A percentile compares a stretch with the other conserved stretches of the same genome.
phyloP scores from a whole-genome alignment of 2,329 filamentous ascomycete genomes.

The Claviceps purpurea region DNA sequence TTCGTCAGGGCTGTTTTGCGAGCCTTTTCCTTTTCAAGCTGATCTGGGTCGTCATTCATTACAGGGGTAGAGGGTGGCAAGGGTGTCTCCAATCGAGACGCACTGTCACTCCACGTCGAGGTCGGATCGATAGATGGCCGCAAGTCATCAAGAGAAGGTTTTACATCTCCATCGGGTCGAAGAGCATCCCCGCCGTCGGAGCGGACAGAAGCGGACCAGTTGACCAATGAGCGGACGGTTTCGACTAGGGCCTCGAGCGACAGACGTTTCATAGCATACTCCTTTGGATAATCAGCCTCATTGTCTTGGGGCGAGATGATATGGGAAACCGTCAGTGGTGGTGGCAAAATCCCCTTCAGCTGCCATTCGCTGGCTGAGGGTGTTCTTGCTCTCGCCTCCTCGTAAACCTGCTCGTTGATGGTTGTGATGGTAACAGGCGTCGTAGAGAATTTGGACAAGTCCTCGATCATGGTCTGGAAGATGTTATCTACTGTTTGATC shows the following conservation, averaged over 20 bases:
- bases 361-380: conserved; percentile 66
- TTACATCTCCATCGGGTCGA: conserved; percentile 21
- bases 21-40: conserved; percentile 90
- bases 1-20: conserved; percentile 85
- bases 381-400: conserved; percentile 58
- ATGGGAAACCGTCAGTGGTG: conserved; percentile 68
- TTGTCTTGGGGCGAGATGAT: conserved; percentile 47
- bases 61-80: conserved; percentile 52
- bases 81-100: conserved; percentile 47
- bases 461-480: conserved; percentile 89
- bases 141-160: conserved; percentile 32
- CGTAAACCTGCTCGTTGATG: conserved; percentile 72
- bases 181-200: conserved; percentile 34
- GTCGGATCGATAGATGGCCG: conserved; percentile 58
- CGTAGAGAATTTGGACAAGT: conserved; percentile 77
- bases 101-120: conserved; percentile 41
- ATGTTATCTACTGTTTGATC: conserved; percentile 93
- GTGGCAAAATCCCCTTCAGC: conserved; percentile 69
- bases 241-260: conserved; percentile 82
- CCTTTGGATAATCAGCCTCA: conserved; percentile 65
- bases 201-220: conserved; percentile 63
- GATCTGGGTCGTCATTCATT: conserved; percentile 77
- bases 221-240: conserved; percentile 75
- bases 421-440: conserved; percentile 62
- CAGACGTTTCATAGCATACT: conserved; percentile 83